These are phyloP conservation scores for Pseudogymnoascus sp. DNA, from an alignment of 2,329 filamentous ascomycete species.

Conservation along the genomic window DNA sequence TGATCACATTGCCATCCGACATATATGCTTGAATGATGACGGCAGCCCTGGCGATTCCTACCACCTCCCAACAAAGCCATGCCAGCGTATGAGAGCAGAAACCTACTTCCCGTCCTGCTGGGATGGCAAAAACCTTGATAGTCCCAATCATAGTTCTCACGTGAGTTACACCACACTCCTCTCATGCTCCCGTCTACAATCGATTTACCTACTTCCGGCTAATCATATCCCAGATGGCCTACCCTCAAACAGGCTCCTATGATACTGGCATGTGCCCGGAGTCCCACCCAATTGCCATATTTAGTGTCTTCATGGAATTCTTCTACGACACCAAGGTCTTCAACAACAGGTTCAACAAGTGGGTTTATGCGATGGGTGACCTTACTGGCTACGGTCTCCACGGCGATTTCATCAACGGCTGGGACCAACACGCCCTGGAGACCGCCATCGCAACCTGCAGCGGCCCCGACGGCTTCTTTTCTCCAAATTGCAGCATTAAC, in stretches of 20 bases:
- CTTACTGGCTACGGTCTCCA: conserved; percentile 16
- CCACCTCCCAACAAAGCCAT: not conserved
- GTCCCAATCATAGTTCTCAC: conserved; percentile 17
- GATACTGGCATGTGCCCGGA: conserved; percentile 17
- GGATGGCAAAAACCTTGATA: conserved; percentile 19
- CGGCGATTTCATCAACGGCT: conserved; percentile 18
- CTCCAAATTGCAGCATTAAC: not conserved
- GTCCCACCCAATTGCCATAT: conserved; percentile 14
- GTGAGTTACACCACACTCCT: conserved; percentile 5
- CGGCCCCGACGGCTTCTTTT: not conserved
- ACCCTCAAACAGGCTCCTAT: conserved; percentile 7
- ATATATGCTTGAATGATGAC: not conserved
- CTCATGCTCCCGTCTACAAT: not conserved
- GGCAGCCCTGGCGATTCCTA: not conserved
- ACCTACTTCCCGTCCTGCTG: conserved; percentile 20
- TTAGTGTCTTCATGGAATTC: conserved; percentile 16
- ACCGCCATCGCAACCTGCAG: conserved; percentile 14
- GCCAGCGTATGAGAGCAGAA: not conserved
- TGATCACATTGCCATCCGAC: not conserved
- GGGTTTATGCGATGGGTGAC: conserved; percentile 15
- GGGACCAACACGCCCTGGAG: conserved; percentile 13
- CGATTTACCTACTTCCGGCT: not conserved
- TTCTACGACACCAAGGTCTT: conserved; percentile 13
- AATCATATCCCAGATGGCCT: not conserved
- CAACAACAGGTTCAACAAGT: conserved; percentile 5